Conservation (phyloP, 805 yeast genomes). For the Candida nitratophila region DNA sequence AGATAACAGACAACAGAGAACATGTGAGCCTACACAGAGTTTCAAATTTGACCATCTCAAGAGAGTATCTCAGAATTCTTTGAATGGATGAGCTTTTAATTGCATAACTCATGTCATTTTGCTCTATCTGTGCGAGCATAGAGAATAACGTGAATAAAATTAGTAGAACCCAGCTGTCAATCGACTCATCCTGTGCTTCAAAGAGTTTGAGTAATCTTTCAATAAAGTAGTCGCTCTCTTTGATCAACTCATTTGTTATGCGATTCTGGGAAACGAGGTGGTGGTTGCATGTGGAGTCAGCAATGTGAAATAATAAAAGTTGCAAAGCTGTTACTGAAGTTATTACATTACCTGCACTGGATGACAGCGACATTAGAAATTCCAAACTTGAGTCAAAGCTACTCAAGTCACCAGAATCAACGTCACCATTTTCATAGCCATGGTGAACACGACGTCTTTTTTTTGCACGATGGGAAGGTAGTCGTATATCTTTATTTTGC, state of each 20-base stretch:
- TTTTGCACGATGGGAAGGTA: too few relatives aligned
- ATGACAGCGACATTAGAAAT: too few relatives aligned
- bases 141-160: slow-evolving; percentile 6
- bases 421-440: too few relatives aligned
- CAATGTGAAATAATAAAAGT: not conserved
- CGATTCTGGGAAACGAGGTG: too few relatives aligned
- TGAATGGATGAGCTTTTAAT: slow-evolving; percentile 5
- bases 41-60: slow-evolving; percentile 30
- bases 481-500: too few relatives aligned
- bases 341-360: too few relatives aligned
- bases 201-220: slow-evolving; percentile 11
- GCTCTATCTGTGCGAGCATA: not conserved
- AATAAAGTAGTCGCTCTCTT: slow-evolving; percentile 1
- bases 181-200: slow-evolving; percentile 10
- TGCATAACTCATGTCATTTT: not conserved
- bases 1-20: slow-evolving; percentile 17
- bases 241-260: too few relatives aligned
- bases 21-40: slow-evolving; percentile 25
- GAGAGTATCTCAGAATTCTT: slow-evolving; percentile 27
- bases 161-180: slow-evolving; percentile 10
- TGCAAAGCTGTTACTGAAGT: not conserved
- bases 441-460: too few relatives aligned
- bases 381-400: too few relatives aligned
- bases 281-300: not conserved
- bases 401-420: too few relatives aligned